phyloP scores from a whole-genome alignment of 148 eudicot genomes.

The Pouteria glomerata region DNA sequence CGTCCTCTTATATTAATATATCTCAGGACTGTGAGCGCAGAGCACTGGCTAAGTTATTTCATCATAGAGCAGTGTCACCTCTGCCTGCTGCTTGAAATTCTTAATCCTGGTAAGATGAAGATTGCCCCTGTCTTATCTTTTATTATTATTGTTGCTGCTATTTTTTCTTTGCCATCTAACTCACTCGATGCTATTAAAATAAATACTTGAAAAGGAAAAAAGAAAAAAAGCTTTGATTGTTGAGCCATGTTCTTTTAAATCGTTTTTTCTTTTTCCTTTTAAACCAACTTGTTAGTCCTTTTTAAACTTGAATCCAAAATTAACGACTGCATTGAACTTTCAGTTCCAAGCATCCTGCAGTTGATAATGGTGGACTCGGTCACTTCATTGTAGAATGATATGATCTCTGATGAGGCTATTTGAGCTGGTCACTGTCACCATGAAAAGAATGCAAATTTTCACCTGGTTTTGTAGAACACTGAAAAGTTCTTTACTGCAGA shows the following conservation, averaged over 20 bases:
- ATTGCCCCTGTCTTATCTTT: neutral
- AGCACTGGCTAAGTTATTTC: slow-evolving; percentile 48
- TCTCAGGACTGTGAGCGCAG: slow-evolving; percentile 66
- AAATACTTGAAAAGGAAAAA: no score
- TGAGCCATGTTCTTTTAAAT: no score
- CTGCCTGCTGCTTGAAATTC: slow-evolving; percentile 17
- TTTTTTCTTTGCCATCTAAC: neutral
- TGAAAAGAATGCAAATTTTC: neutral
- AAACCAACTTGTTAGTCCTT: neutral
- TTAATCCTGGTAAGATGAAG: neutral
- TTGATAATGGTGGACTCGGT: neutral
- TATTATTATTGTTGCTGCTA: neutral
- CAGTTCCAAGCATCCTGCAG: neutral
- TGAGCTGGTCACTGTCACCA: neutral
- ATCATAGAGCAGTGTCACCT: slow-evolving; percentile 27
- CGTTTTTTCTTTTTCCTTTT: neutral
- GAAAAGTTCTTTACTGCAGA: neutral
- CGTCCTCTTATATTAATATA: neutral
- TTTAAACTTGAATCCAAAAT: neutral
- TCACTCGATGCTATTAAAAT: neutral
- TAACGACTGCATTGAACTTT: neutral
- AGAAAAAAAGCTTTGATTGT: no score
- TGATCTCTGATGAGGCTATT: neutral
- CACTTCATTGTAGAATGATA: neutral
- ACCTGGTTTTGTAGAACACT: neutral